phyloP scores from a whole-genome alignment of 1,284 basidiomycete species.

The Trametes versicolor region DNA sequence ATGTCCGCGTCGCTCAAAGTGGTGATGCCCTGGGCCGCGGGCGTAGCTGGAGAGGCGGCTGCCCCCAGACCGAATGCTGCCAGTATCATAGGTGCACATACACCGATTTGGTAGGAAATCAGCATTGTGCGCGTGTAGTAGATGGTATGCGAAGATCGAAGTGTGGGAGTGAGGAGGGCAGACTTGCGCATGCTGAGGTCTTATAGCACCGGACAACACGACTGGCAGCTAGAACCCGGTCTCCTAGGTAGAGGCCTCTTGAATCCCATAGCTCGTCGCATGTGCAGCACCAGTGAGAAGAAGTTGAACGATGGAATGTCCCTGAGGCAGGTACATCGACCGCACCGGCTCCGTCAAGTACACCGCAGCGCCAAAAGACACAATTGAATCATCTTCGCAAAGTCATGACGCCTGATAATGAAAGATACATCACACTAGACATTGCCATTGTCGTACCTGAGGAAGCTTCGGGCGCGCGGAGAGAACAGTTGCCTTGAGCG shows the following conservation, averaged over 20 bases:
- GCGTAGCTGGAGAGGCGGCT: neutral
- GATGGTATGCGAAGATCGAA: neutral
- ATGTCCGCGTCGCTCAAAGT: slow-evolving; percentile 46
- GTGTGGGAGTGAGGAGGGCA: neutral
- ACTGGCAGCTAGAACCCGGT: too few species aligned
- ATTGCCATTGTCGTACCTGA: neutral
- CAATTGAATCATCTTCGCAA: neutral
- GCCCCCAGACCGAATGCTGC: neutral
- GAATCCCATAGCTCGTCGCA: neutral
- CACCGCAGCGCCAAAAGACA: neutral
- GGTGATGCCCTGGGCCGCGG: slow-evolving; percentile 29
- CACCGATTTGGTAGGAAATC: too few species aligned
- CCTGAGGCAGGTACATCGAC: slow-evolving; percentile 1
- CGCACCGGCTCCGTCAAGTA: neutral
- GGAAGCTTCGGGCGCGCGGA: neutral
- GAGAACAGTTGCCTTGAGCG: neutral
- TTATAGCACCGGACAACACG: neutral
- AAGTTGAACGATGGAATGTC: neutral
- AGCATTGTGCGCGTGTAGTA: neutral
- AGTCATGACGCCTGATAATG: neutral
- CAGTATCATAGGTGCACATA: neutral
- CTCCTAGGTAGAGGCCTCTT: neutral
- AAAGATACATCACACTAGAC: neutral
- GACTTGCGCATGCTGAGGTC: neutral
- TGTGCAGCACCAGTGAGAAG: neutral